These are phyloP conservation scores for Clausena lansium DNA, from an alignment of 345 rosid genomes.

Conservation along the genomic window DNA sequence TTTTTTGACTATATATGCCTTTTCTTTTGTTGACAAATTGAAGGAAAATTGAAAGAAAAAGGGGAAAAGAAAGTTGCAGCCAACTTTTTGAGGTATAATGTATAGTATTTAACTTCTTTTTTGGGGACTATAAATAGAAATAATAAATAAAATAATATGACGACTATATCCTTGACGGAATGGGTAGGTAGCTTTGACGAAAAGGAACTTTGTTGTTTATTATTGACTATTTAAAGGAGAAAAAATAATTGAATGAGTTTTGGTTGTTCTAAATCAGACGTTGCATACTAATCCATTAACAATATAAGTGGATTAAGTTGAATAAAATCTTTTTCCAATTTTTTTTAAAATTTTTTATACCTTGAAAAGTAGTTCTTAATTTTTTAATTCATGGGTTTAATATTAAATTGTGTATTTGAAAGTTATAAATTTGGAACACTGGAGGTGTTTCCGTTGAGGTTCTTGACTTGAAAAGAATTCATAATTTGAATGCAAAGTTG, in stretches of 20 bases:
- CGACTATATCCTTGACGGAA: conserved; percentile 10
- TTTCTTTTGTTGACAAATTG: neutral
- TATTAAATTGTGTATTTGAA: neutral
- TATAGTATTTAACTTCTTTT: too few species aligned
- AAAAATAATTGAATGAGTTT: neutral
- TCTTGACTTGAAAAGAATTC: conserved; percentile 21
- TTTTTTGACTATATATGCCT: neutral
- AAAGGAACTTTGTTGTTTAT: neutral
- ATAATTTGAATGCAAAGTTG: neutral
- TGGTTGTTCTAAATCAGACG: neutral
- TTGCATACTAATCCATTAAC: conserved; percentile 5
- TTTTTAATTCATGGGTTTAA: too few species aligned
- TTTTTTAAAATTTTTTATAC: neutral
- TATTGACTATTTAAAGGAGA: neutral
- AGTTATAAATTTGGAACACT: conserved; percentile 10
- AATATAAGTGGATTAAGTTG: conserved; percentile 4
- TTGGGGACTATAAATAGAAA: neutral
- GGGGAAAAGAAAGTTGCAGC: neutral
- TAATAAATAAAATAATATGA: conserved; percentile 3
- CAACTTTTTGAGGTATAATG: neutral
- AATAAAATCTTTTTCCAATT: neutral
- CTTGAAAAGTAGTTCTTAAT: conserved; percentile 1
- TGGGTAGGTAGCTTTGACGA: conserved; percentile 21
- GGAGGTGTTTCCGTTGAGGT: conserved; percentile 27
- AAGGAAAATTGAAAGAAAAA: neutral